phyloP scores from a whole-genome alignment of 1,284 basidiomycete genomes.

The Thelephora terrestris region DNA sequence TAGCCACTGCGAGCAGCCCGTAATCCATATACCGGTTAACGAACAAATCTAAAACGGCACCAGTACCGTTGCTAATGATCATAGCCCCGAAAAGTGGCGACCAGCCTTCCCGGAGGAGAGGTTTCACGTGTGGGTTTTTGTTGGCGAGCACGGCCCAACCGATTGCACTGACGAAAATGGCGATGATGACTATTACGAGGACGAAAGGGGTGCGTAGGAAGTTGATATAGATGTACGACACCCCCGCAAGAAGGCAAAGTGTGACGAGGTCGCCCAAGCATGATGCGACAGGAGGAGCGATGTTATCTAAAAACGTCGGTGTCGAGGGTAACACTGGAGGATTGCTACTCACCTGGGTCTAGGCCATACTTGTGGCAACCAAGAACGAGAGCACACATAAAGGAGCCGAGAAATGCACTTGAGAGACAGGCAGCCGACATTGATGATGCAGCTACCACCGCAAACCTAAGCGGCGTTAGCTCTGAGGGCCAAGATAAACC shows the following conservation, averaged over 20 bases:
- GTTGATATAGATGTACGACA: constrained; percentile 56
- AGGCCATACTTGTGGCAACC: constrained; percentile 65
- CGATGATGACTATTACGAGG: constrained; percentile 42
- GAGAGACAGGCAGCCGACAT: constrained; percentile 85
- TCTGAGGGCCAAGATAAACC: background rate
- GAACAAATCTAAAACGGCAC: constrained; percentile 85
- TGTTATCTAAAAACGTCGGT: constrained; percentile 59
- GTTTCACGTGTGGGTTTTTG: constrained; percentile 56
- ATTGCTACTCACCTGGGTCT: constrained; percentile 63
- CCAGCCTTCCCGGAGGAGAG: constrained; percentile 82
- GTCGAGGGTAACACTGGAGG: background rate
- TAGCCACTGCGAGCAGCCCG: constrained; percentile 80
- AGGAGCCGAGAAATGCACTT: constrained; percentile 76
- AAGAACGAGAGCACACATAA: constrained; percentile 86
- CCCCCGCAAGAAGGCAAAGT: constrained; percentile 63
- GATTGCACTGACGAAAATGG: constrained; percentile 47
- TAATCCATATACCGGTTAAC: constrained; percentile 84
- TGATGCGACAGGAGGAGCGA: constrained; percentile 87
- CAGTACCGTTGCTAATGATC: constrained; percentile 85
- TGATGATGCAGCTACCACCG: constrained; percentile 81
- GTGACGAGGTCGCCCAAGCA: constrained; percentile 92
- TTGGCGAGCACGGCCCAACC: constrained; percentile 46
- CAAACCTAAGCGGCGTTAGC: constrained; percentile 37
- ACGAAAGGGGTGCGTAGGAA: constrained; percentile 59
- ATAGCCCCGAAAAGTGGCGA: constrained; percentile 85